Evolutionary conservation across 2,329 filamentous ascomycete genomes (phyloP).

Genomic region (Diaporthe sp.): DNA sequence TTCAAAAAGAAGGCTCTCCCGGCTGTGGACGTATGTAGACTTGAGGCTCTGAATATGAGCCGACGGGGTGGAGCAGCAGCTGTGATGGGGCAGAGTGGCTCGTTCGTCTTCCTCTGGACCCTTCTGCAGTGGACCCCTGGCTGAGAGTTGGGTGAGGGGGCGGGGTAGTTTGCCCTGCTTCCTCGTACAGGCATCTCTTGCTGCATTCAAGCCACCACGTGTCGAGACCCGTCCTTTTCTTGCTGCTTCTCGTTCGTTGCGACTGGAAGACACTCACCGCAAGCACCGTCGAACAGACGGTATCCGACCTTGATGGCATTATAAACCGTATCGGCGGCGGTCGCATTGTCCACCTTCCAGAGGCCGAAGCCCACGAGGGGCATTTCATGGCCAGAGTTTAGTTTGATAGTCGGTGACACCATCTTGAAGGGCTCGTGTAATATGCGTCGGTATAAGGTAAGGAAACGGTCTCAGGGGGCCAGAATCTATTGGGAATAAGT

Average conservation of each 20-base stretch:
- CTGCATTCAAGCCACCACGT: conserved; percentile 16
- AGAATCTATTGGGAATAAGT: neutral
- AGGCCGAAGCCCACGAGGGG: conserved; percentile 83
- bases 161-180: conserved; percentile 3
- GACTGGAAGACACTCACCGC: conserved; percentile 61
- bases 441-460: neutral
- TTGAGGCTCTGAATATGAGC: neutral
- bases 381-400: conserved; percentile 78
- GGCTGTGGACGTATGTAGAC: neutral
- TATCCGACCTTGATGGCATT: conserved; percentile 77
- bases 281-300: conserved; percentile 72
- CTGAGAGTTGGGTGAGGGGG: neutral
- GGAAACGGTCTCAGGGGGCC: neutral
- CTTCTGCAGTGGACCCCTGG: neutral
- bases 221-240: neutral
- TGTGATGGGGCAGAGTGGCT: neutral
- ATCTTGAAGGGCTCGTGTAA: conserved; percentile 4
- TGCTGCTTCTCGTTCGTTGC: neutral
- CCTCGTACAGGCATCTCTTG: neutral
- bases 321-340: conserved; percentile 83
- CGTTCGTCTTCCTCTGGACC: neutral
- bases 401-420: conserved; percentile 62
- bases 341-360: conserved; percentile 86
- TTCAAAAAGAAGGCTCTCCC: neutral
- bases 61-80: conserved; percentile 17